Conservation (phyloP, 2,329 filamentous ascomycete species). For the Tolypocladium tropicale region DNA sequence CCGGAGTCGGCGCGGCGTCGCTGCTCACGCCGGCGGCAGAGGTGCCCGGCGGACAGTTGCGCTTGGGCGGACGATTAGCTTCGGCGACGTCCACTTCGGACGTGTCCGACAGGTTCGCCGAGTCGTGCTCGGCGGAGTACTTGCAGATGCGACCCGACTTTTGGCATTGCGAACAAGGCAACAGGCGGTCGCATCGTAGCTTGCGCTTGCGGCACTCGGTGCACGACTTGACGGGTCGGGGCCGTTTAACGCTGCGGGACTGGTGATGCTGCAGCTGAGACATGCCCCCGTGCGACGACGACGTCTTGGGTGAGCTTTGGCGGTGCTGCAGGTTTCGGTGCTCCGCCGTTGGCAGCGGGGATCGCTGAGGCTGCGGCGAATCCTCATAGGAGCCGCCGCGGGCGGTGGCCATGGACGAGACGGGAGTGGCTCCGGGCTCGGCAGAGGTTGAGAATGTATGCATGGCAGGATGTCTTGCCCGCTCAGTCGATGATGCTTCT, state of each 20-base stretch:
- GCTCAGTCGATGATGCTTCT: neutral
- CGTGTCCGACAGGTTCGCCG: constrained; percentile 36
- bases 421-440: neutral
- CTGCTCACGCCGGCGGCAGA: constrained; percentile 11
- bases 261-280: constrained; percentile 18
- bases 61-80: constrained; percentile 25
- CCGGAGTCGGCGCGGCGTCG: constrained; percentile 13
- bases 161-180: constrained; percentile 47
- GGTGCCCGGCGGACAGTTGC: constrained; percentile 20
- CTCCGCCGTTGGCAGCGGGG: neutral
- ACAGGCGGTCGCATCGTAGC: constrained; percentile 44
- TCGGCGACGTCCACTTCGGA: constrained; percentile 30
- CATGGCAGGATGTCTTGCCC: constrained; percentile 3
- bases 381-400: constrained; percentile 4
- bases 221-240: constrained; percentile 45
- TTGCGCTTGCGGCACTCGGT: constrained; percentile 48
- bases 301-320: constrained; percentile 4
- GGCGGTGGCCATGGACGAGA: constrained; percentile 1
- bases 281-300: constrained; percentile 5
- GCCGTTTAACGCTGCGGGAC: constrained; percentile 39
- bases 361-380: neutral
- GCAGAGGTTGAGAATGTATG: constrained; percentile 5
- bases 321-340: constrained; percentile 2
- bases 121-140: constrained; percentile 40
- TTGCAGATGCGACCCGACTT: constrained; percentile 44